Base-by-base conservation (phyloP, 768 basidiomycete genomes). In the Mycena indigotica region DNA sequence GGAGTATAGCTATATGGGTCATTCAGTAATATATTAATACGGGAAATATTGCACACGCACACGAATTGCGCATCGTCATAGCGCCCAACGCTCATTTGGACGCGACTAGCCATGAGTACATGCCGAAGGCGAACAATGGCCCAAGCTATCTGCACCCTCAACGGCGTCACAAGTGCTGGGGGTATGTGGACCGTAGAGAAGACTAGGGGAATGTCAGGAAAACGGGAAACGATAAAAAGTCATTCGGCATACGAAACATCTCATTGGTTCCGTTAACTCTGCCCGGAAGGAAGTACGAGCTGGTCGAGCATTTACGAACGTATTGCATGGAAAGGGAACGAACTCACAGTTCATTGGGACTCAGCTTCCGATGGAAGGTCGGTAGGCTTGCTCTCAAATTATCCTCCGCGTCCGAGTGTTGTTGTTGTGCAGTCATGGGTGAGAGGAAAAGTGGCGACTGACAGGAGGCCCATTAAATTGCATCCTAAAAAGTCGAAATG, bases 1-100 rank as follows among this genome's bases (percentile, higher is more conserved):
- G 75, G 69, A 13, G 65, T 66, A 57, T 77, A 81, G 17, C 79
- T 80, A 61, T 5, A 25, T 6, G 24, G 25, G 25, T 48, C n/a
- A n/a, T n/a, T n/a, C n/a, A n/a, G n/a, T 23, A 25, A 21, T 13
- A 48, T 8, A 28, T 5, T 24, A 13, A 48, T 10, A 48, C 25
- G 8, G 25, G 6, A 4, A 21, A 16, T n/a, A 29, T 6, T 8
- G 35, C 17, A 4, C 10, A 51, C 50, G 30, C n/a, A 51, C 50
- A 51, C 29, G 29, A 51, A 51, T 17, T 12, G 17, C 4, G 50
- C 50, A 25, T 17, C 29, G 29, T 51, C 50, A 30, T 51, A 51
- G 26, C 50, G 23, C 6, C 50, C 50, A 16, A 21, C 17, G 5
- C 6, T 16, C 50, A 51, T 51, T 16, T 51, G 17, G 12, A 51